A percentile compares a stretch with the other conserved stretches of the same genome.
phyloP scores from a whole-genome alignment of 2,329 filamentous ascomycete genomes.

The Diaporthe sp. region DNA sequence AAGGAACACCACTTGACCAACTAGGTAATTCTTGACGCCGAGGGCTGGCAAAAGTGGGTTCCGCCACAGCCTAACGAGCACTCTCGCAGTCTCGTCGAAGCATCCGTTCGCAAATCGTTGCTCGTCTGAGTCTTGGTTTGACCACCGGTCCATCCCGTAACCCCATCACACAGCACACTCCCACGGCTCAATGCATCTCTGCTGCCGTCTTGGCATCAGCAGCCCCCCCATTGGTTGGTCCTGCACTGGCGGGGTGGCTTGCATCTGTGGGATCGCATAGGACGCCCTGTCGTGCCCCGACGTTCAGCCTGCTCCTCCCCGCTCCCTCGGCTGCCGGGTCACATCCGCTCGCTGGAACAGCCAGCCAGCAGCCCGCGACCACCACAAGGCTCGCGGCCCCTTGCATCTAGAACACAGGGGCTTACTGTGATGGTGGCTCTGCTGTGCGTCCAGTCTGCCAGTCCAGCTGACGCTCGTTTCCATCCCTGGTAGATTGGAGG shows the following conservation, averaged over 20 bases:
- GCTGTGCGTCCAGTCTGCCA: not conserved
- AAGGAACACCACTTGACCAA: not conserved
- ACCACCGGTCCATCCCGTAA: conserved; percentile 18
- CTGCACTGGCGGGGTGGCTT: not conserved
- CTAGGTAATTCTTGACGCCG: not conserved
- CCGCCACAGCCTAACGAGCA: not conserved
- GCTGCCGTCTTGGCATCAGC: conserved; percentile 18
- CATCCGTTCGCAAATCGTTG: not conserved
- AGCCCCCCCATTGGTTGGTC: not conserved
- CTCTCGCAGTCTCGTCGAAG: conserved; percentile 3
- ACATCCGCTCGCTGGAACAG: conserved; percentile 2
- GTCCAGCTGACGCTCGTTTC: not conserved
- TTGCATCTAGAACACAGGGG: conserved; percentile 8
- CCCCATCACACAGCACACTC: conserved; percentile 1
- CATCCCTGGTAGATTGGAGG: not conserved
- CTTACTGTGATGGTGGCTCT: not conserved
- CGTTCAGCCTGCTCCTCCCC: conserved; percentile 9
- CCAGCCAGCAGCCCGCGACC: not conserved
- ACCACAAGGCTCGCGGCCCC: conserved; percentile 5
- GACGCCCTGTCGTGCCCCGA: not conserved
- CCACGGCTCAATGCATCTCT: conserved; percentile 20
- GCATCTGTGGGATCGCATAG: not conserved
- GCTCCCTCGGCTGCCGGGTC: not conserved
- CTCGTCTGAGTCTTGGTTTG: conserved; percentile 4
- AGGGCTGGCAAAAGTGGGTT: not conserved